Conservation (phyloP, 148 eudicot genomes). For the Cornus controversa region DNA sequence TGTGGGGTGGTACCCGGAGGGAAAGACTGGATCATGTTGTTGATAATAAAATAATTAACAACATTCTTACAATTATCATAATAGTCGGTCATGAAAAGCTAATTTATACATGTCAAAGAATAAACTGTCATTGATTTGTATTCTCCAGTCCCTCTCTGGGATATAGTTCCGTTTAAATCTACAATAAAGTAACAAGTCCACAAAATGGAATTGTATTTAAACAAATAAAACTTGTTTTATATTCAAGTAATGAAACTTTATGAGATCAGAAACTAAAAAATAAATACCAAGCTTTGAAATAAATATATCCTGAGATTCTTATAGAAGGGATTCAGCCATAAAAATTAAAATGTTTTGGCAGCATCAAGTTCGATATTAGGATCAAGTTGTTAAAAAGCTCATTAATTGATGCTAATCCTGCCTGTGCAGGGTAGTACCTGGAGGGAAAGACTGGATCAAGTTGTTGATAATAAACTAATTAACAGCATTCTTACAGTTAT, state of each 20-base stretch:
- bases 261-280: neutral
- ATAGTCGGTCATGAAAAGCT: no score
- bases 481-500: neutral
- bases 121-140: neutral
- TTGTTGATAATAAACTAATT: neutral
- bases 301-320: neutral
- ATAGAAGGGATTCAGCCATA: neutral
- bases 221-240: neutral
- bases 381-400: neutral
- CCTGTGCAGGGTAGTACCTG: no score
- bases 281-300: no score
- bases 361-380: neutral
- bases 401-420: no score
- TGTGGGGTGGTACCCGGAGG: no score
- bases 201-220: neutral
- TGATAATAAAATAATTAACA: neutral
- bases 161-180: neutral
- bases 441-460: neutral
- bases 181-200: no score
- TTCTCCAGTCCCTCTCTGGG: neutral
- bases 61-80: no score
- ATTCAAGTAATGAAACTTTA: neutral
- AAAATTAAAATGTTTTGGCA: neutral
- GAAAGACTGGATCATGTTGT: neutral
- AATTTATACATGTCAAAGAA: no score